A percentile compares a stretch with the other conserved stretches of the same genome.
Conservation (phyloP, 768 basidiomycete species). For the Collybiopsis luxurians region DNA sequence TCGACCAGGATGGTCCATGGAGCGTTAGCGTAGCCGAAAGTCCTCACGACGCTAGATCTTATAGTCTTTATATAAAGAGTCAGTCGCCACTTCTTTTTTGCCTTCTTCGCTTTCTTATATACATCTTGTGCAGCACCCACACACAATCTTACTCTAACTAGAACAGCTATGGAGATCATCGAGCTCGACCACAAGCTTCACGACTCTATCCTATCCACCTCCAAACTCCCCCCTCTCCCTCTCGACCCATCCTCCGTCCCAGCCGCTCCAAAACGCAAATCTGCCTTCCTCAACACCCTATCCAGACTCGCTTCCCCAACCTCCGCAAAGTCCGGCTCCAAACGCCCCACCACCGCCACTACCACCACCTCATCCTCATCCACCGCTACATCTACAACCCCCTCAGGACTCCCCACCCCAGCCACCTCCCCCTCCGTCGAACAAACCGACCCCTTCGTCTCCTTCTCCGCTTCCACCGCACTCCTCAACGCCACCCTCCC, state of each 20-base stretch:
- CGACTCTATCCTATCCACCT: slow-evolving; percentile 49
- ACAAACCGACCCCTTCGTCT: slow-evolving; percentile 31
- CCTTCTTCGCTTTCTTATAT: slow-evolving; percentile 17
- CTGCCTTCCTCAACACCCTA: slow-evolving; percentile 82
- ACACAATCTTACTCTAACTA: slow-evolving; percentile 84
- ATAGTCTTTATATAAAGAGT: slow-evolving; percentile 91
- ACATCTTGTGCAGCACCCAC: slow-evolving; percentile 62
- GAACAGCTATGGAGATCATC: slow-evolving; percentile 71
- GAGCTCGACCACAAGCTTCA: slow-evolving; percentile 83
- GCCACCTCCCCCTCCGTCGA: slow-evolving; percentile 16
- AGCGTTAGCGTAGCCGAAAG: slow-evolving; percentile 86
- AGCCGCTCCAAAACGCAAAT: slow-evolving; percentile 64
- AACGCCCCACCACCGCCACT: slow-evolving; percentile 25
- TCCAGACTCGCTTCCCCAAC: slow-evolving; percentile 79
- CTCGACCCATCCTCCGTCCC: slow-evolving; percentile 55
- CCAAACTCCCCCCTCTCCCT: slow-evolving; percentile 60
- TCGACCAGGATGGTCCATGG: slow-evolving; percentile 85
- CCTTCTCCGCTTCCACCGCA: slow-evolving; percentile 15
- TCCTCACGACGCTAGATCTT: slow-evolving; percentile 68
- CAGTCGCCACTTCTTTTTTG: slow-evolving; percentile 33
- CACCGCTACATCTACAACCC: slow-evolving; percentile 22
- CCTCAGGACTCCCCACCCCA: slow-evolving; percentile 12
- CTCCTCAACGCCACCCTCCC: slow-evolving; percentile 19
- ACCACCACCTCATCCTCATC: slow-evolving; percentile 37
- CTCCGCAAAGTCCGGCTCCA: slow-evolving; percentile 45